Base-by-base conservation (phyloP, 2,329 filamentous ascomycete genomes). In the Cladobotryum protrusum region DNA sequence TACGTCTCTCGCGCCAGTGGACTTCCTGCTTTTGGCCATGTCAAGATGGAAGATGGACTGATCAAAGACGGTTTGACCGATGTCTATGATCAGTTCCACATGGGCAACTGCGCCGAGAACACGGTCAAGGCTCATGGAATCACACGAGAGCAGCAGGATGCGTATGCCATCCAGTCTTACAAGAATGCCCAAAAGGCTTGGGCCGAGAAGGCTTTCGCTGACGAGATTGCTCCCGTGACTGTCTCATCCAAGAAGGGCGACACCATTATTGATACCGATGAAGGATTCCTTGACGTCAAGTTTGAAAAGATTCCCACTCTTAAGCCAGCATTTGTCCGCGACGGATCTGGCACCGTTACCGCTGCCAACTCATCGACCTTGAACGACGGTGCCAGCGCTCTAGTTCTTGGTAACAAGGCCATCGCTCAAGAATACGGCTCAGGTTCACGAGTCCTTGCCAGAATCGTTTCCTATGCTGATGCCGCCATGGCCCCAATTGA, bases 1-100 rank as follows among this genome's bases (percentile, higher is more conserved):
- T 97, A 96, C 65, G 72, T 95, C 29, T 83, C 87, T 7, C 83
- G 93, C 32, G 82, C 89, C n/a, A 89, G 83, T 62, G 81, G 86
- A 54, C 76, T 93, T 59, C 88, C 91, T 1, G 75, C 89, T 0
- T 96, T 97, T 62, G 93, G 93, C 33, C 83, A 96, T 61, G 76
- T 93, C 59, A 87, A 87, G 69, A 74, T 96, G 69, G 86, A 95
- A 67, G 93, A 99, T 63, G 93, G 92, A 0, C 72, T 99, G 61
- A 86, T 97, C 65, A 93, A 93, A 68, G 93, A 99, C 63, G 93
- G 93, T 1, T 72, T 99, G 54, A 96, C 89, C 75, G 93, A 99
- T 65, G 92, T 96, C 13, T 99, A 96, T 70, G 90, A 95, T 67
- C 82, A 96, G 65, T 87, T 96, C 63, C 93, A 97, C 71, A 99